phyloP scores from a whole-genome alignment of 2,329 filamentous ascomycete species.

The Sclerotinia sclerotiorum region DNA sequence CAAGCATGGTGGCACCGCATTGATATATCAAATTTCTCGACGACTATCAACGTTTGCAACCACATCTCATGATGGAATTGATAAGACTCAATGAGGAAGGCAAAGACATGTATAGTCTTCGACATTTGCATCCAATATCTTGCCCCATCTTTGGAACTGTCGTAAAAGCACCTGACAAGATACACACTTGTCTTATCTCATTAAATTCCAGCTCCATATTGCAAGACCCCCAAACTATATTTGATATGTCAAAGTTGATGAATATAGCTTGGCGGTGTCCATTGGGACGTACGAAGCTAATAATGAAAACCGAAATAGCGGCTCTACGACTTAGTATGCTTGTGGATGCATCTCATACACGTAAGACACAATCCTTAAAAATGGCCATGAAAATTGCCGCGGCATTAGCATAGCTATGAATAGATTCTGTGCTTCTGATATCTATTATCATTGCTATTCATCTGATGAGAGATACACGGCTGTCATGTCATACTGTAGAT shows the following conservation, averaged over 20 bases:
- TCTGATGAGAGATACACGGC: not conserved
- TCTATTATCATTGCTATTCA: not conserved
- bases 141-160: not conserved
- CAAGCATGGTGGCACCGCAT: not conserved
- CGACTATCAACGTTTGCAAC: not conserved
- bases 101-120: not conserved
- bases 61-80: not conserved
- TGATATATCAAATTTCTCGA: not conserved
- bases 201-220: not conserved
- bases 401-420: no score
- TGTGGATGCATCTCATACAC: not conserved
- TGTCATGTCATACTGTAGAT: not conserved
- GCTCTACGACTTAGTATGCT: not conserved
- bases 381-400: not conserved
- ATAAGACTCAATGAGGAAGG: not conserved
- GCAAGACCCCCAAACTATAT: not conserved
- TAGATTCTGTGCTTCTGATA: no score
- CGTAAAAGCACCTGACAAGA: not conserved
- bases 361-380: not conserved
- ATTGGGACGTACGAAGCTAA: not conserved
- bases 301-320: not conserved
- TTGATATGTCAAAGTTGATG: not conserved
- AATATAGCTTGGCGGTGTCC: not conserved
- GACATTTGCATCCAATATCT: not conserved
- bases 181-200: not conserved